Base-by-base conservation (phyloP, 2,329 filamentous ascomycete species). In the Nigrospora oryzae region DNA sequence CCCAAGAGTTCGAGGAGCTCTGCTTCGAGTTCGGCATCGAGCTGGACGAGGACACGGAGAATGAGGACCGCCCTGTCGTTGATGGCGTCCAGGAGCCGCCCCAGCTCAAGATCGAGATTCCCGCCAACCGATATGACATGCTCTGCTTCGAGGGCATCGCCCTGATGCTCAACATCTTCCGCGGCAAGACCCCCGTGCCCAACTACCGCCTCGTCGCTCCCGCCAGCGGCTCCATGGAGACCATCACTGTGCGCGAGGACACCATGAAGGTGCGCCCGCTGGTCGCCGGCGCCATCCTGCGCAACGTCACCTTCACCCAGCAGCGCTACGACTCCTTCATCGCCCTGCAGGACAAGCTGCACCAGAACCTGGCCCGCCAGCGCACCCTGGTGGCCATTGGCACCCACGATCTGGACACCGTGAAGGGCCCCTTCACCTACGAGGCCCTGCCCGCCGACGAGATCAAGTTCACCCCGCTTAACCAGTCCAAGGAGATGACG, bases 21-120 rank as follows among this genome's bases (percentile, higher is more conserved):
- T 97, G 93, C 69, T 98, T 98, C 77, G 91, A 98, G 60, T 98
- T 95, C 63, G 90, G 90, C 48, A 94, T 98, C 63, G 93, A 98
- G 68, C 79, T 98, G 56, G 93, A 98, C 70, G 91, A 97, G 71
- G 93, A 98, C 66, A 93, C 87, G 41, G 84, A 88, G 55, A 75
- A 87, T 58, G 75, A 79, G 46, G 81, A 88, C 53, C 75, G 87
- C 39, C 86, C 86, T 31, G 70, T 85, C 47, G 77, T 86, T 58
- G 77, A 89, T 69, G 85, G 85, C 63, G 80, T 84, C 55, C 86
- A 94, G 67, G 88, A 95, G 68, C 81, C 88, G 42, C 84, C 93
- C 46, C 88, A 97, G 69, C 79, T 97, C 60, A 96, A 96, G 76
- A 97, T 98, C 62, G 91, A 97, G 67, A 95, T 97, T 58, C 89